Base-by-base conservation (phyloP, 2,329 filamentous ascomycete species). In the Penicillium paneum region DNA sequence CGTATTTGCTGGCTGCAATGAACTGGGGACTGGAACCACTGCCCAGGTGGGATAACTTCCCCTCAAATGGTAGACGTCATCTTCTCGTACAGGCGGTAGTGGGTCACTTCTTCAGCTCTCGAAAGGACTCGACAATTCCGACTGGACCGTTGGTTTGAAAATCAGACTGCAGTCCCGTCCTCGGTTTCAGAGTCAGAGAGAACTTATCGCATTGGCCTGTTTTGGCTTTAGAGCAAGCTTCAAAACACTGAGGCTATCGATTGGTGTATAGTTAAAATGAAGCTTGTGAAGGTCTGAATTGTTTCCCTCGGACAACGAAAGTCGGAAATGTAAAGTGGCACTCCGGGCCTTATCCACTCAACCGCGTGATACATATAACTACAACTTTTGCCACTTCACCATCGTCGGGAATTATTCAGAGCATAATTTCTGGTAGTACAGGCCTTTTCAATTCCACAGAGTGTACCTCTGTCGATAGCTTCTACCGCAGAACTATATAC, bases 61-160 rank as follows among this genome's bases (percentile, higher is more conserved):
- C 47, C 49, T 36, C 36, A 58, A 60, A 49, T 62, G 54, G 61
- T 59, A 59, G 61, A 64, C 62, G 62, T 64, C 62, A 64, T 64
- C 42, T 47, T 52, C 62, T 62, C 62, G 62, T 64, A 62, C 58
- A 54, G 21, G 28, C 38, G 29, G 45, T 26, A 28, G 58, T 58
- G 55, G 55, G 55, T 54, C 47, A 39, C 24, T 41, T 35, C 26
- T 29, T 43, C 47, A 49, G 15, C 36, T 59, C 52, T 51, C 13
- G 13, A 32, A 32, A 58, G 12, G 34, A 35, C 57, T 59, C 54
- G 54, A 60, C 53, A 52, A 48, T 62, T 64, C 62, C 61, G 59
- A 63, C 59, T 64, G 61, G 47, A 31, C 47, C 47, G 29, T 42
- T 28, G 34, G 8, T 26, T 42, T 49, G 45, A 41, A 49, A 49